A percentile compares a stretch with the other conserved stretches of the same genome.
phyloP scores from a whole-genome alignment of 2,329 filamentous ascomycete species.

The Acrodontium crateriforme region DNA sequence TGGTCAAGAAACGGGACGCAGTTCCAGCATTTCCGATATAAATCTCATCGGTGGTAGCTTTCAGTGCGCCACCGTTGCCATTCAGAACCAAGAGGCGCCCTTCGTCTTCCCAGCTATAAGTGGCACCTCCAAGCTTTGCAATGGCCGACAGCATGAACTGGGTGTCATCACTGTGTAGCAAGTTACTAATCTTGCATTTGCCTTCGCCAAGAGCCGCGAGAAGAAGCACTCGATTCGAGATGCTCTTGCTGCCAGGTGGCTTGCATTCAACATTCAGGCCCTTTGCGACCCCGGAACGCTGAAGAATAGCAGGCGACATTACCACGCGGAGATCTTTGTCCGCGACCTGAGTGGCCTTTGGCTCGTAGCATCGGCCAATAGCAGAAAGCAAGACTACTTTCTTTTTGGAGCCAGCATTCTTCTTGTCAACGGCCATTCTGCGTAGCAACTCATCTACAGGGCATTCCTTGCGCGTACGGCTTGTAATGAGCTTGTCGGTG shows the following conservation, averaged over 20 bases:
- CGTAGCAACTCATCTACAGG: slow-evolving; percentile 71
- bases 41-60: slow-evolving; percentile 60
- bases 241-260: slow-evolving; percentile 92
- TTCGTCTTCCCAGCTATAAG: slow-evolving; percentile 85
- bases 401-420: slow-evolving; percentile 90
- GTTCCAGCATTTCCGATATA: slow-evolving; percentile 96
- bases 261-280: slow-evolving; percentile 59
- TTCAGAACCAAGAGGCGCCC: slow-evolving; percentile 82
- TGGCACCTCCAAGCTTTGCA: slow-evolving; percentile 66
- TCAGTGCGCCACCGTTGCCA: slow-evolving; percentile 76
- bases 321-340: slow-evolving; percentile 73
- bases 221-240: slow-evolving; percentile 91
- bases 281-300: slow-evolving; percentile 57
- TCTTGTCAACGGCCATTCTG: slow-evolving; percentile 98
- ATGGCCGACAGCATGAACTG: slow-evolving; percentile 97
- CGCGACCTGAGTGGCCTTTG: slow-evolving; percentile 74
- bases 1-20: slow-evolving; percentile 87
- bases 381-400: slow-evolving; percentile 86
- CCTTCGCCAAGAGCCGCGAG: slow-evolving; percentile 80
- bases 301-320: slow-evolving; percentile 62
- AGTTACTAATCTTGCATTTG: slow-evolving; percentile 74
- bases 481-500: slow-evolving; percentile 67
- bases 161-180: slow-evolving; percentile 92
- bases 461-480: slow-evolving; percentile 76
- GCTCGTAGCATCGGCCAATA: slow-evolving; percentile 79